Evolutionary conservation across 345 rosid genomes (phyloP), one percentile per base, ranked within the genome.

Genomic region (Ailanthus altissimus): DNA sequence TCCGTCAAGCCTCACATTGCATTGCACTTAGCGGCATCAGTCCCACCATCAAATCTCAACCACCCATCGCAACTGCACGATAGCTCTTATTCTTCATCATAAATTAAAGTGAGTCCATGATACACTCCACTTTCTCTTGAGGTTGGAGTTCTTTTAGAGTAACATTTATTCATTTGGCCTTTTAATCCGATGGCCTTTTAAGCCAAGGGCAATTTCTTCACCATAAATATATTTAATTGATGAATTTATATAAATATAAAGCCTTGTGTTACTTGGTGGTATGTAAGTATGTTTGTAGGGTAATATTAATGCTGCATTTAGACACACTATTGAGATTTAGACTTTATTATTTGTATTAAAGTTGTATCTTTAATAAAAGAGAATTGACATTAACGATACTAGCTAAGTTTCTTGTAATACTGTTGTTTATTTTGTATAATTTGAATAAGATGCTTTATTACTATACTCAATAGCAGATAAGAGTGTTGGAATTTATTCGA

Each of bases 401-500:
- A 12, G 23, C 25, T 68, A 12, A 59, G 47, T 70, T 67, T 59
- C 58, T 36, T 45, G 20, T 73, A 7, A 46, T 46, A 32, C 43
- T 47, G 59, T 62, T 14, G 20, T 16, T 58, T 2, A 46, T 45
- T 40, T 21, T 45, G 10, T 54, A 57, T 8, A 21, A 45, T 11
- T 43, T 8, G 1, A 8, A 23, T 38, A 23, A 47, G 21, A 25
- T 25, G 13, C 16, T 58, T 28, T 21, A n/a, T 59, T 46, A 23
- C 59, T 76, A 46, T 40, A 42, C 70, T 23, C n/a, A 16, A 38
- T 72, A 23, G 20, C 45, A 46, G 68, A 64, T 32, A 20, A 20
- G 42, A 63, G 76, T 18, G 28, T 20, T 9, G 67, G 25, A 68
- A 74, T 59, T 84, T 72, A 81, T 74, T 21, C 13, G 32, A 20